Evolutionary conservation across 169 alveolate species (phyloP).

Genomic region (Amoebophrya sp.): DNA sequence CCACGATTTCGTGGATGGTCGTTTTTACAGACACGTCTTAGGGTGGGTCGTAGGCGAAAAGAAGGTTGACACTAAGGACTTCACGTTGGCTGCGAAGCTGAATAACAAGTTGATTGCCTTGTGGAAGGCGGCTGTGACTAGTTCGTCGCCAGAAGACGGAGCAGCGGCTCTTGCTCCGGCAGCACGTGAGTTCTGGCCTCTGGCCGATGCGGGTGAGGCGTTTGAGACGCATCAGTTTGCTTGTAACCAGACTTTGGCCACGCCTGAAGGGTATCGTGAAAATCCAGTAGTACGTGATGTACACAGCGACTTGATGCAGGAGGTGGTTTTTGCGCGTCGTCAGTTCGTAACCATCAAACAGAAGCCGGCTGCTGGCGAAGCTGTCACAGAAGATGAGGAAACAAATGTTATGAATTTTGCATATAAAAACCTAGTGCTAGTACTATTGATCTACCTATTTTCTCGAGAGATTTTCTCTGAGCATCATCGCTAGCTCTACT

Average conservation of each 20-base stretch:
- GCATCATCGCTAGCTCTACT: too few species aligned
- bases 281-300: too few species aligned
- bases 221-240: background rate
- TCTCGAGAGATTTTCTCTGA: too few species aligned
- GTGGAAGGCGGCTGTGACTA: background rate
- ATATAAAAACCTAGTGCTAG: too few species aligned
- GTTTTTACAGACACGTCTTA: background rate
- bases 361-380: too few species aligned
- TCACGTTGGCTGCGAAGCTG: background rate
- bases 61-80: background rate
- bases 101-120: background rate
- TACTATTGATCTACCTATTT: too few species aligned
- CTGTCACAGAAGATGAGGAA: too few species aligned
- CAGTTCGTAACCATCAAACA: too few species aligned
- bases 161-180: background rate
- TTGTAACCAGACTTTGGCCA: background rate
- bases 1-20: background rate
- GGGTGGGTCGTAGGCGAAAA: background rate
- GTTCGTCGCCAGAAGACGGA: background rate
- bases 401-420: too few species aligned
- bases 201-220: background rate
- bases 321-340: too few species aligned
- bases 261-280: background rate
- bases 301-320: too few species aligned
- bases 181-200: background rate